These are phyloP conservation scores for Schoenoplectus tabernaemontani DNA, from an alignment of 202 grass and related monocot genomes.

Conservation along the genomic window DNA sequence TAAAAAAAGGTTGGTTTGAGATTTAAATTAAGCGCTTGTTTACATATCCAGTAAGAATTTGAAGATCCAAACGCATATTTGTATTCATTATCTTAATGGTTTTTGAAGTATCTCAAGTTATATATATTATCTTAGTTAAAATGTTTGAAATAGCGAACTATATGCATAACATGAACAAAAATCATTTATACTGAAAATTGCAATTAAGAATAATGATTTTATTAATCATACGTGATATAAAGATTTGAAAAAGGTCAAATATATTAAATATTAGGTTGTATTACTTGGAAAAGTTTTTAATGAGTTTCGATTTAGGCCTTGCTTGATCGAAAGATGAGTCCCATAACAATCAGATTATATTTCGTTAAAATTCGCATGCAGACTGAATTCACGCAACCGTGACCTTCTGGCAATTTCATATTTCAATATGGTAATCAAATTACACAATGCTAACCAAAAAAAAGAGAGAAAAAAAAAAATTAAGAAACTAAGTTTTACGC, in stretches of 20 bases:
- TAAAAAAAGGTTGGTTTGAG: neutral
- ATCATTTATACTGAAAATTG: neutral
- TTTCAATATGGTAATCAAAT: too few species aligned
- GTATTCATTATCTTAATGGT: neutral
- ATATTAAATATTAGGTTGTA: neutral
- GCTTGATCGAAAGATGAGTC: neutral
- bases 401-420: too few species aligned
- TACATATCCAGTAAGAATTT: neutral
- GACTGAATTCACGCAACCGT: neutral
- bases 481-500: too few species aligned
- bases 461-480: too few species aligned
- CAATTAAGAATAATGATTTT: neutral
- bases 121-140: neutral
- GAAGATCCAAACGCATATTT: neutral
- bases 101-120: neutral
- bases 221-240: neutral
- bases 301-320: neutral
- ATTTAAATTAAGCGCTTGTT: neutral
- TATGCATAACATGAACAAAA: neutral
- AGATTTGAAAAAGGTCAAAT: neutral
- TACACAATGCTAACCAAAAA: too few species aligned
- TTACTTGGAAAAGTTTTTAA: neutral
- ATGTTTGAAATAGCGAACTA: neutral
- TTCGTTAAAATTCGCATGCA: neutral
- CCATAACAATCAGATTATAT: neutral